These are phyloP conservation scores for Funneliformis mosseae DNA, from an alignment of 192 early-diverging fungal genomes.

Conservation along the genomic window DNA sequence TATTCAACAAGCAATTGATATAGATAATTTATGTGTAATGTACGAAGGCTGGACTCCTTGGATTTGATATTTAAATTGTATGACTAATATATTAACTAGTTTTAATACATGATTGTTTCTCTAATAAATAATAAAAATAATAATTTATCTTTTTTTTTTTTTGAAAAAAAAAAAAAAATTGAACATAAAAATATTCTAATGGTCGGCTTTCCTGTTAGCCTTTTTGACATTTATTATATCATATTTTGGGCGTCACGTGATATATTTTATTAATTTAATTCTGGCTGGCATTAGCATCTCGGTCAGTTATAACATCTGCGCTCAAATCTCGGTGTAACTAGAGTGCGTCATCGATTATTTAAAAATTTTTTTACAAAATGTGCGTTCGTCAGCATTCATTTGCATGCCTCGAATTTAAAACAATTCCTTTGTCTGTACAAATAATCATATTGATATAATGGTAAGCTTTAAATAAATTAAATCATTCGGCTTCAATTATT, in stretches of 20 bases:
- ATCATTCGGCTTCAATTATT: neutral
- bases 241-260: too few relatives aligned
- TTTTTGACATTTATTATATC: too few relatives aligned
- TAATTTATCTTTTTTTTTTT: too few relatives aligned
- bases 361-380: neutral
- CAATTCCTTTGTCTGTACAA: neutral
- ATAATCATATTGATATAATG: neutral
- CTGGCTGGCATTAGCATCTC: too few relatives aligned
- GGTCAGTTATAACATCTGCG: too few relatives aligned
- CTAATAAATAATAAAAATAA: too few relatives aligned
- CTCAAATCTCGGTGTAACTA: neutral
- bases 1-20: conserved; percentile 66
- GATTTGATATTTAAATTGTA: conserved; percentile 55
- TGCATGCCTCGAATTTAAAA: neutral
- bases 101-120: too few relatives aligned
- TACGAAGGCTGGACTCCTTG: conserved; percentile 91
- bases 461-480: neutral
- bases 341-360: neutral
- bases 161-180: too few relatives aligned
- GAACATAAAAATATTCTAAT: too few relatives aligned
- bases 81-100: too few relatives aligned
- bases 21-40: conserved; percentile 75
- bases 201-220: too few relatives aligned
- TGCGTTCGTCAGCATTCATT: neutral
- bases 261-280: too few relatives aligned